phyloP scores from a whole-genome alignment of 2,329 filamentous ascomycete genomes.

The Grosmannia clavigera region DNA sequence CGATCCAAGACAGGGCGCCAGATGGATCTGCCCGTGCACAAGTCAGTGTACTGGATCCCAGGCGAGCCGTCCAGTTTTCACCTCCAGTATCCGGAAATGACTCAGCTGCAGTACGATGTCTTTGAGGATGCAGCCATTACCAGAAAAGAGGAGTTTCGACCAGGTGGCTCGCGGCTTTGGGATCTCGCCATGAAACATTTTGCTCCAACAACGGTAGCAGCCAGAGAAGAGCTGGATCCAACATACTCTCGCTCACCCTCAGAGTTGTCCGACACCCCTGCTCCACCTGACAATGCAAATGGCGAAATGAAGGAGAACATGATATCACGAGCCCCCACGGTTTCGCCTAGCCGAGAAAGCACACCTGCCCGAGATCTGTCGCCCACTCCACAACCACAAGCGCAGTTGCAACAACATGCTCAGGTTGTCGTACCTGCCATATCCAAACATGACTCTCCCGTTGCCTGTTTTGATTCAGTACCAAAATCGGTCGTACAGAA shows the following conservation, averaged over 20 bases:
- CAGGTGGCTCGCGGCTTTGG: conserved; percentile 40
- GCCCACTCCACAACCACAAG: background rate
- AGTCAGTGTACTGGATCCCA: conserved; percentile 44
- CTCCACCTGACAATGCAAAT: conserved; percentile 1
- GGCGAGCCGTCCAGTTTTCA: conserved; percentile 45
- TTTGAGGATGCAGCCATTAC: conserved; percentile 39
- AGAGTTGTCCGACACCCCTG: conserved; percentile 1
- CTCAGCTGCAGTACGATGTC: conserved; percentile 42
- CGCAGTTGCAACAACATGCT: background rate
- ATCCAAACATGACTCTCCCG: background rate
- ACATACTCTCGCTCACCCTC: conserved; percentile 4
- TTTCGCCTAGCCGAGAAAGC: background rate
- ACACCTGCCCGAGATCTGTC: background rate
- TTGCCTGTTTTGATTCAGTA: conserved; percentile 53
- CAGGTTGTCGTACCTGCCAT: conserved; percentile 8
- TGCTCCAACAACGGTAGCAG: conserved; percentile 23
- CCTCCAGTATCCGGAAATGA: conserved; percentile 52
- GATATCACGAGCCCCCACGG: background rate
- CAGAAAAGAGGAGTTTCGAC: conserved; percentile 40
- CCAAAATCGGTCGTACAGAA: conserved; percentile 51
- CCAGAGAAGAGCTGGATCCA: background rate
- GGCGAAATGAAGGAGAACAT: conserved; percentile 9
- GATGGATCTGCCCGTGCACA: conserved; percentile 44
- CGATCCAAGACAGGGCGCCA: conserved; percentile 40
- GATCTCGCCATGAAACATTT: conserved; percentile 46